Base-by-base conservation (phyloP, 257 asterid genomes). In the Forsythia suspensa region DNA sequence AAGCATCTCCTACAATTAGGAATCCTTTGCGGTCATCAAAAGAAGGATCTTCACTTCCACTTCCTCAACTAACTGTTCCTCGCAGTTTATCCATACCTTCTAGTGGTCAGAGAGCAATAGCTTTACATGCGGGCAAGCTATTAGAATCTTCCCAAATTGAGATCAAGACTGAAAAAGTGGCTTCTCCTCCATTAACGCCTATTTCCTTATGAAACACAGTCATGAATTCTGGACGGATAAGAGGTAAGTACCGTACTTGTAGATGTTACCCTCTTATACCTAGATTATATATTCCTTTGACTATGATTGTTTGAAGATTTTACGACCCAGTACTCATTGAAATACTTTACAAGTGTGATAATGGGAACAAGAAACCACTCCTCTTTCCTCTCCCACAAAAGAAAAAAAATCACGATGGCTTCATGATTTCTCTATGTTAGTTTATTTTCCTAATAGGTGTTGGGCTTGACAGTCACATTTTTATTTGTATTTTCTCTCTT, bases 171-270 rank as follows among this genome's bases (percentile, higher is more conserved):
- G 95, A 84, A 78, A 90, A 71, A 65, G 86, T 82, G 77, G 73
- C 88, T 44, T 95, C 98, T 55, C 98, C 99, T 80, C 93, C 98
- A 21, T 82, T 93, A 44, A 90, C 97, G 9, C 98, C 97, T 48
- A 84, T 95, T 43, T 86, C 94, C 80, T 82, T 93, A 57, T 86
- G 92, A 72, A 90, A 85, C 79, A 71, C 88, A 85, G 84, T 81
- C 93, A 57, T 87, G 10, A 86, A 82, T 80, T 76, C 89, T 80
- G 83, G 92, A 73, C 86, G 89, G 79, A 90, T 93, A 76, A 86
- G 91, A 92, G 97, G 97, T 37, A 36, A 76, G 57, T 71, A 55
- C 55, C 72, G 59, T 70, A 65, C 40, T 79, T 68, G 55, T 15
- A 65, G 44, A 20, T 57, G 71, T 63, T 11, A 63, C 39, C 29